Percentiles rank a stretch among this genome's conserved stretches.
Conservation (phyloP, 805 yeast genomes). For the Torulaspora quercuum region DNA sequence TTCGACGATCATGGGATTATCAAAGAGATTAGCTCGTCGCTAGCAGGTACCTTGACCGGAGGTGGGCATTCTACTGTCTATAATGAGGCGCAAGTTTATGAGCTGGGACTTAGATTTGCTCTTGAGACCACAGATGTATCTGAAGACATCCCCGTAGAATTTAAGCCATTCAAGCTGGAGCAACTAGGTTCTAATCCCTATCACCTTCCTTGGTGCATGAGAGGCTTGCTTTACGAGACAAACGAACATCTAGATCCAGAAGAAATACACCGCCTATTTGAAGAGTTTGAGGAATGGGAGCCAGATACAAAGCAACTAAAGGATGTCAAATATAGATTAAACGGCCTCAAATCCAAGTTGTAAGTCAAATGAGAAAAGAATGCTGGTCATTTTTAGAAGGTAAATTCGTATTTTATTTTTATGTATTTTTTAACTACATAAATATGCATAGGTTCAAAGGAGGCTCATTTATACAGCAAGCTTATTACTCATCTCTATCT, state of each 20-base stretch:
- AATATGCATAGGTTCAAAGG: too few species aligned
- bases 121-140: constrained; percentile 66
- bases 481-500: constrained; percentile 13
- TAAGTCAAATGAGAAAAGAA: constrained; percentile 7
- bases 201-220: constrained; percentile 86
- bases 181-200: constrained; percentile 75
- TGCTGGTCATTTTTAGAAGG: constrained; percentile 7
- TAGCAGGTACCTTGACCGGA: constrained; percentile 90
- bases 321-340: constrained; percentile 76
- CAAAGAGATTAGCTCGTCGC: constrained; percentile 70
- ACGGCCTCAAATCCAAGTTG: constrained; percentile 43
- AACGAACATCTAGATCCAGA: constrained; percentile 49
- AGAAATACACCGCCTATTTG: constrained; percentile 58
- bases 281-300: constrained; percentile 78
- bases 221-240: constrained; percentile 73
- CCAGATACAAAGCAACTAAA: constrained; percentile 80
- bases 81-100: constrained; percentile 80
- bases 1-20: constrained; percentile 80
- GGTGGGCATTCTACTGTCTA: constrained; percentile 92
- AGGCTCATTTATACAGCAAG: neutral
- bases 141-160: constrained; percentile 39
- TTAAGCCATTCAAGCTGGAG: constrained; percentile 54
- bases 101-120: constrained; percentile 68
- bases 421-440: neutral
- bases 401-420: neutral